These are phyloP conservation scores for Aspergillus haitiensis DNA, from an alignment of 495 filamentous ascomycete genomes.

Conservation along the genomic window DNA sequence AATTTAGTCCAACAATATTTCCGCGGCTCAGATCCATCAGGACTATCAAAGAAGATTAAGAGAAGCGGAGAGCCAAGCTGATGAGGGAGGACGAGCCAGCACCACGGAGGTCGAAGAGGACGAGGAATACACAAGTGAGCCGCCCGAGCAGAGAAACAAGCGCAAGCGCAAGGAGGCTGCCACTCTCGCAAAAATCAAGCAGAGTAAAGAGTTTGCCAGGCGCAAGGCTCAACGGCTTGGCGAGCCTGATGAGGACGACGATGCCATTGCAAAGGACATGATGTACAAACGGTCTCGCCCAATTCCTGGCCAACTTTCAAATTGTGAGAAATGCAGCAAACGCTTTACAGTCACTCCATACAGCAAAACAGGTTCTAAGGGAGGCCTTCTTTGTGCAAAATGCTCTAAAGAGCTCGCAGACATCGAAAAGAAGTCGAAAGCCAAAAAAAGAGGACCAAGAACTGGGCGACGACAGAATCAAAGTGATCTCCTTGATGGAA, in stretches of 20 bases:
- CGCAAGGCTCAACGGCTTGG: constrained; percentile 53
- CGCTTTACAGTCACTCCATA: constrained; percentile 95
- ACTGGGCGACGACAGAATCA: constrained; percentile 67
- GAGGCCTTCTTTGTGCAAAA: constrained; percentile 78
- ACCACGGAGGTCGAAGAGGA: constrained; percentile 36
- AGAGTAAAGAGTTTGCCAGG: constrained; percentile 66
- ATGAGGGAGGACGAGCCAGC: constrained; percentile 27
- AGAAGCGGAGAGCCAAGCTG: constrained; percentile 45
- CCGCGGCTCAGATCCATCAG: constrained; percentile 71
- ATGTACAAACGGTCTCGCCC: constrained; percentile 63
- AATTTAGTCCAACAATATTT: constrained; percentile 78
- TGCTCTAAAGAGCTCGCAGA: constrained; percentile 78
- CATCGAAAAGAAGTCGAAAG: constrained; percentile 60
- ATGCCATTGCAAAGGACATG: constrained; percentile 51
- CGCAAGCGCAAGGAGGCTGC: constrained; percentile 61
- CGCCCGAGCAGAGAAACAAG: constrained; percentile 58
- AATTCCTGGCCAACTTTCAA: constrained; percentile 80
- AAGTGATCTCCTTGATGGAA: constrained; percentile 76
- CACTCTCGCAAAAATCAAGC: constrained; percentile 73
- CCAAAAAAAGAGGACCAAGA: constrained; percentile 56
- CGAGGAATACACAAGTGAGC: constrained; percentile 32
- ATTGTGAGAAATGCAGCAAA: constrained; percentile 82
- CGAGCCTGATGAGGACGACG: constrained; percentile 51
- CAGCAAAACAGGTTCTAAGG: constrained; percentile 74
- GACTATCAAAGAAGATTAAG: constrained; percentile 56